phyloP scores from a whole-genome alignment of 2,329 filamentous ascomycete genomes.

The Phoma sp. region DNA sequence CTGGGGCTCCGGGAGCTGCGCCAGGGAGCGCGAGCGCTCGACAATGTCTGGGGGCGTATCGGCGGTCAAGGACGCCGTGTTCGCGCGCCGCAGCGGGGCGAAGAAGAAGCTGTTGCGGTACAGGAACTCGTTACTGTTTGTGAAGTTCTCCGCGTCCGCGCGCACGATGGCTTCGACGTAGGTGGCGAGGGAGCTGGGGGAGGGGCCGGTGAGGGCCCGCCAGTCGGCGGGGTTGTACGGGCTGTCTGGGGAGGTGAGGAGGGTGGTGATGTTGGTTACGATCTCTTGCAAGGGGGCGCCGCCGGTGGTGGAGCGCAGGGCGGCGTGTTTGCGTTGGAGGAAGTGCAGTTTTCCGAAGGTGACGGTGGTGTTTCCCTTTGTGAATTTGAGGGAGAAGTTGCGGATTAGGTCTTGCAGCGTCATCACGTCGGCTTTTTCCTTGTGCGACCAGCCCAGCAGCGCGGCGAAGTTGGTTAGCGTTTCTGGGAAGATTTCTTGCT shows the following conservation, averaged over 20 bases:
- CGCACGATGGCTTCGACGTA: conserved; percentile 60
- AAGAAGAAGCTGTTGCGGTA: conserved; percentile 66
- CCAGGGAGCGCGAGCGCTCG: conserved; percentile 23
- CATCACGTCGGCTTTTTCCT: conserved; percentile 71
- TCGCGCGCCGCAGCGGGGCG: conserved; percentile 35
- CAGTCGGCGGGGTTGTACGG: conserved; percentile 31
- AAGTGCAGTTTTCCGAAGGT: conserved; percentile 79
- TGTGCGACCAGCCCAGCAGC: conserved; percentile 82
- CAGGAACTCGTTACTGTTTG: conserved; percentile 61
- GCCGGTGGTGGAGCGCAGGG: conserved; percentile 53
- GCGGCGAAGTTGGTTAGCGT: conserved; percentile 81
- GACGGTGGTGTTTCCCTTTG: conserved; percentile 85
- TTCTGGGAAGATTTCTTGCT: conserved; percentile 67
- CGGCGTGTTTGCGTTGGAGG: conserved; percentile 75
- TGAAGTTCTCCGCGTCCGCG: conserved; percentile 64
- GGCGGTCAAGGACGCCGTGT: not conserved
- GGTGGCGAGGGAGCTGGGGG: conserved; percentile 38
- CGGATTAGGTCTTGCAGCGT: conserved; percentile 72
- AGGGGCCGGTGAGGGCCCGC: conserved; percentile 25
- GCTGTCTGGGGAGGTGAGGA: conserved; percentile 37
- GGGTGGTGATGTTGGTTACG: conserved; percentile 37
- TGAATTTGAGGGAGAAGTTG: conserved; percentile 86
- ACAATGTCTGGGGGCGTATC: conserved; percentile 24
- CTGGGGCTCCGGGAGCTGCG: conserved; percentile 20
- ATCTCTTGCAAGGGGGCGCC: conserved; percentile 51